Percentiles rank a stretch among this genome's conserved stretches.
phyloP scores from a whole-genome alignment of 208 protist species.

The Leishmania amazonensis region DNA sequence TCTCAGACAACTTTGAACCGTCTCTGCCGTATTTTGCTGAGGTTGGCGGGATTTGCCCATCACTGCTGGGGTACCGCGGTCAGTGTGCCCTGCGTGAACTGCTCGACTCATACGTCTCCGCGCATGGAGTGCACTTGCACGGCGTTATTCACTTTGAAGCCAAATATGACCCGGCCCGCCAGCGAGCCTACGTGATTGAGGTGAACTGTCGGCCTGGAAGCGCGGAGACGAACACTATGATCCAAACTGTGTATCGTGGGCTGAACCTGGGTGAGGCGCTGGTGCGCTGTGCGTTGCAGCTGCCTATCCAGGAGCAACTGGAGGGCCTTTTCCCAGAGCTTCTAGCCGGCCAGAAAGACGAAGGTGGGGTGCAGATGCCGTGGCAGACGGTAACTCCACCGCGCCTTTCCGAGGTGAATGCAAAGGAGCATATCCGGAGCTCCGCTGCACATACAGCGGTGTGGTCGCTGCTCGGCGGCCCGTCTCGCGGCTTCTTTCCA shows the following conservation, averaged over 20 bases:
- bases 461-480: constrained; percentile 35
- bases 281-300: constrained; percentile 63
- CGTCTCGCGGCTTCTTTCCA: constrained; percentile 37
- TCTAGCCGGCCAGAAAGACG: not conserved
- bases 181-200: constrained; percentile 72
- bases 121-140: constrained; percentile 39
- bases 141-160: constrained; percentile 86
- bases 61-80: constrained; percentile 17
- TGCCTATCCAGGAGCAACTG: constrained; percentile 46
- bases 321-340: constrained; percentile 38
- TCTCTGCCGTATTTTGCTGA: constrained; percentile 73
- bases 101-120: constrained; percentile 42
- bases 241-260: constrained; percentile 57
- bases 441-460: not conserved
- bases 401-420: not conserved
- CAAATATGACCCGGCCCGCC: constrained; percentile 65
- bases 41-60: constrained; percentile 67
- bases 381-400: not conserved
- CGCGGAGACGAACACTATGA: constrained; percentile 76
- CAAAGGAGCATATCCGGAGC: not conserved
- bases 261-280: constrained; percentile 68
- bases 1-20: constrained; percentile 79
- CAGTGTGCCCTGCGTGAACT: constrained; percentile 51
- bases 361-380: no score
- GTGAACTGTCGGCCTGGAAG: constrained; percentile 86